A percentile compares a stretch with the other conserved stretches of the same genome.
phyloP scores from a whole-genome alignment of 2,329 filamentous ascomycete genomes.

The Alternaria novae-zelandiae region DNA sequence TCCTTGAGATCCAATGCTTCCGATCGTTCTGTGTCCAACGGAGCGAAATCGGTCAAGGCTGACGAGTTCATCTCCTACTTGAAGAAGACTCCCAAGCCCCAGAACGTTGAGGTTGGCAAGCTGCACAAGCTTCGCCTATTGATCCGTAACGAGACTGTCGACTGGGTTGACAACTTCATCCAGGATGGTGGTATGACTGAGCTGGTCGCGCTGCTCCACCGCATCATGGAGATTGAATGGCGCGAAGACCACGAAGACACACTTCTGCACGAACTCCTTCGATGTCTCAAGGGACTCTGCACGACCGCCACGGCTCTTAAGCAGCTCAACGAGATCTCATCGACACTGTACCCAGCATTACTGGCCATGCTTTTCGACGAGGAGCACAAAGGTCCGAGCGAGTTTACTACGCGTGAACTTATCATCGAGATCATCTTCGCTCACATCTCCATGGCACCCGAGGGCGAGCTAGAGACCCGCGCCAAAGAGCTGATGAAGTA shows the following conservation, averaged over 20 bases:
- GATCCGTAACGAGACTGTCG: constrained; percentile 91
- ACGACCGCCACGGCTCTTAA: constrained; percentile 87
- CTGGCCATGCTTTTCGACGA: constrained; percentile 92
- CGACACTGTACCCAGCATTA: constrained; percentile 82
- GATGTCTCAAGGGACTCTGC: constrained; percentile 92
- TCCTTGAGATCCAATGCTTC: constrained; percentile 62
- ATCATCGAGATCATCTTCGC: constrained; percentile 89
- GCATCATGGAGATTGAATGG: constrained; percentile 97
- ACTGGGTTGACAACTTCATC: constrained; percentile 94
- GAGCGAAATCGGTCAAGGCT: constrained; percentile 76
- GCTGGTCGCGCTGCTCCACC: constrained; percentile 82
- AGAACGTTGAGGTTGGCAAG: constrained; percentile 89
- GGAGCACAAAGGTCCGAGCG: constrained; percentile 96
- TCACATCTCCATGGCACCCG: constrained; percentile 71
- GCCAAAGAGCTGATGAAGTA: constrained; percentile 78
- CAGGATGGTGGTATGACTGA: constrained; percentile 89
- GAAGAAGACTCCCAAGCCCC: constrained; percentile 78
- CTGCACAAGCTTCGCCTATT: constrained; percentile 90
- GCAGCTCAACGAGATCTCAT: constrained; percentile 80
- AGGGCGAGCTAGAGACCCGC: constrained; percentile 67
- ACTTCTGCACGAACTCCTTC: constrained; percentile 86
- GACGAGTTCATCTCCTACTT: constrained; percentile 87
- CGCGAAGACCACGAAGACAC: constrained; percentile 96
- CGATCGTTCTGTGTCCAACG: constrained; percentile 68
- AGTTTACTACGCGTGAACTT: constrained; percentile 91